Conservation (phyloP, 371 early-diverging fungal genomes). For the Edhazardia aedis region DNA sequence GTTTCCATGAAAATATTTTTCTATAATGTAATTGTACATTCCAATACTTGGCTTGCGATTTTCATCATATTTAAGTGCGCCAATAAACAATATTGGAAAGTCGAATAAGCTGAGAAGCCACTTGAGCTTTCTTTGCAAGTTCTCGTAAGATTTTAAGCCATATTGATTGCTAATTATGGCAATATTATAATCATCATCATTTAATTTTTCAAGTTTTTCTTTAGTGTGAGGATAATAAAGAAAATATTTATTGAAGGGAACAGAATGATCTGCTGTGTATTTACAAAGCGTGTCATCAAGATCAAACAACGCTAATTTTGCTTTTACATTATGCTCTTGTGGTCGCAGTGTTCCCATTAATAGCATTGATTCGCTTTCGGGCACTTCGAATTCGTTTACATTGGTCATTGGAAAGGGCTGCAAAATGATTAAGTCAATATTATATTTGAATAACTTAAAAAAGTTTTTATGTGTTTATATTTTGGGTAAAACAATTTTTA, state of each 20-base stretch:
- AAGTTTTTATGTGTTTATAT: too few species aligned
- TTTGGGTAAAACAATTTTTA: too few species aligned
- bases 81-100: constrained; percentile 14
- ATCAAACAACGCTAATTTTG: constrained; percentile 21
- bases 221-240: not conserved
- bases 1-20: not conserved
- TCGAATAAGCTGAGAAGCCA: not conserved
- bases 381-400: too few species aligned
- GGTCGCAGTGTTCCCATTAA: too few species aligned
- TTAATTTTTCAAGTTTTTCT: constrained; percentile 1
- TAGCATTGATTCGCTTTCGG: too few species aligned
- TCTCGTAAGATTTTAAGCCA: not conserved
- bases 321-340: not conserved
- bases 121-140: constrained; percentile 7
- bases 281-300: constrained; percentile 12
- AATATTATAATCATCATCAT: constrained; percentile 6
- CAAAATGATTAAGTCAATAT: too few species aligned
- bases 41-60: constrained; percentile 19
- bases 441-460: too few species aligned
- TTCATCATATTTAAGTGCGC: constrained; percentile 1
- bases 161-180: constrained; percentile 15
- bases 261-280: not conserved
- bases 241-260: not conserved
- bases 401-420: too few species aligned
- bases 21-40: constrained; percentile 8